Conservation (phyloP, 2,329 filamentous ascomycete species). For the Penicillium rolfsii region DNA sequence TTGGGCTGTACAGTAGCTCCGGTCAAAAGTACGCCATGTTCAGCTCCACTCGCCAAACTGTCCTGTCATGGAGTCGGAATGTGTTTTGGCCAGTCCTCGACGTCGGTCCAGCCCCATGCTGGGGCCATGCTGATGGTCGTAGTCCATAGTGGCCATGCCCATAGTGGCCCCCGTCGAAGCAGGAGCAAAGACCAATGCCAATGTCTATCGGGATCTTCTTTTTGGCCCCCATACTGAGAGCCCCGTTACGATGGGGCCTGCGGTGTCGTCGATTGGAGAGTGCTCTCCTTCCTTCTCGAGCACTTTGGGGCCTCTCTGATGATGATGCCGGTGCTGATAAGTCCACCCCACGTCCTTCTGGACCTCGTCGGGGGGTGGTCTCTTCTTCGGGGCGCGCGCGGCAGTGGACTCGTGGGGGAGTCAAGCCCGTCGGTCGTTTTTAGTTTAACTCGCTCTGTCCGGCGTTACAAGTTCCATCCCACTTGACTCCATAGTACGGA, state of each 20-base stretch:
- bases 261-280: neutral
- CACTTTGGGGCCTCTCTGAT: neutral
- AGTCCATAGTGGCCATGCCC: neutral
- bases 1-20: slow-evolving; percentile 26
- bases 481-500: neutral
- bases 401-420: neutral
- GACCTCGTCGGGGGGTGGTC: neutral
- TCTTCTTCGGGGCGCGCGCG: neutral
- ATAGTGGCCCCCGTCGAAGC: neutral
- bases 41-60: slow-evolving; percentile 19
- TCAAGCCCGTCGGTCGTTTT: neutral
- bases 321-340: neutral
- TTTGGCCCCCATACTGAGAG: neutral
- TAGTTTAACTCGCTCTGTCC: neutral
- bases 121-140: neutral
- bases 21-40: slow-evolving; percentile 36
- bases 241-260: neutral
- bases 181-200: neutral
- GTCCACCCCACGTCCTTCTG: neutral
- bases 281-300: neutral
- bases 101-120: slow-evolving; percentile 1
- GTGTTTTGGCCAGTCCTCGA: neutral
- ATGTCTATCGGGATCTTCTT: neutral
- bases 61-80: neutral
- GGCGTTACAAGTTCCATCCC: neutral